A percentile compares a stretch with the other conserved stretches of the same genome.
Evolutionary conservation across 192 early-diverging fungal genomes (phyloP).

Genomic region (Paraglomus occultum): DNA sequence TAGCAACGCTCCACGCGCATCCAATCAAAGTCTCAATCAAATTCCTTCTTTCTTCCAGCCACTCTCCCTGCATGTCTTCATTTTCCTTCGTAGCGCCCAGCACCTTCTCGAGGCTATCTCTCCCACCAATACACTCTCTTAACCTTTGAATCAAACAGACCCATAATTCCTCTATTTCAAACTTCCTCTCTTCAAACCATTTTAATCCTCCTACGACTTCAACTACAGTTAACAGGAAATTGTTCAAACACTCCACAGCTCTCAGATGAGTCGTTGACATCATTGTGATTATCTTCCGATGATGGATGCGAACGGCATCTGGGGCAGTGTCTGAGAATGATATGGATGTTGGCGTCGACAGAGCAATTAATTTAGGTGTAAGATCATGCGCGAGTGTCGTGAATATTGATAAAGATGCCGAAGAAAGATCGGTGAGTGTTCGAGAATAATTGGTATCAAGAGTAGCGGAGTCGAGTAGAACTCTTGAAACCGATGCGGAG

Average conservation of each 20-base stretch:
- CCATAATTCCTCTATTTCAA: conserved; percentile 55
- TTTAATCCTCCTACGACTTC: conserved; percentile 56
- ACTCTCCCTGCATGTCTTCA: conserved; percentile 5
- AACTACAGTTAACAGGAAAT: conserved; percentile 71
- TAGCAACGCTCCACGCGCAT: conserved; percentile 75
- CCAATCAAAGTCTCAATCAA: conserved; percentile 66
- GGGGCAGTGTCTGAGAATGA: conserved; percentile 45
- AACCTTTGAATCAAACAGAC: conserved; percentile 13
- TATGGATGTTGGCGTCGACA: conserved; percentile 47
- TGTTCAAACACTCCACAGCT: conserved; percentile 71
- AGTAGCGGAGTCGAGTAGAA: conserved; percentile 37
- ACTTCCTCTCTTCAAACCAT: conserved; percentile 58
- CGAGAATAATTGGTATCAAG: conserved; percentile 46
- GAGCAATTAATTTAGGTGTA: conserved; percentile 46
- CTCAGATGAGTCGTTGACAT: conserved; percentile 63
- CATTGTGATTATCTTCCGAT: conserved; percentile 38
- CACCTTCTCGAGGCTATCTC: too few relatives aligned
- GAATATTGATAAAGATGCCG: conserved; percentile 48
- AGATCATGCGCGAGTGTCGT: conserved; percentile 48
- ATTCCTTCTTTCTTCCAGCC: conserved; percentile 51
- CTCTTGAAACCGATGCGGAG: conserved; percentile 7
- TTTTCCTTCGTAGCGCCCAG: too few relatives aligned
- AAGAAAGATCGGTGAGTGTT: conserved; percentile 37
- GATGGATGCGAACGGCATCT: conserved; percentile 33
- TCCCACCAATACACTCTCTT: too few relatives aligned